A percentile compares a stretch with the other conserved stretches of the same genome.
phyloP scores from a whole-genome alignment of 164 flowering plant genomes.

The Vitis rotundifolia region DNA sequence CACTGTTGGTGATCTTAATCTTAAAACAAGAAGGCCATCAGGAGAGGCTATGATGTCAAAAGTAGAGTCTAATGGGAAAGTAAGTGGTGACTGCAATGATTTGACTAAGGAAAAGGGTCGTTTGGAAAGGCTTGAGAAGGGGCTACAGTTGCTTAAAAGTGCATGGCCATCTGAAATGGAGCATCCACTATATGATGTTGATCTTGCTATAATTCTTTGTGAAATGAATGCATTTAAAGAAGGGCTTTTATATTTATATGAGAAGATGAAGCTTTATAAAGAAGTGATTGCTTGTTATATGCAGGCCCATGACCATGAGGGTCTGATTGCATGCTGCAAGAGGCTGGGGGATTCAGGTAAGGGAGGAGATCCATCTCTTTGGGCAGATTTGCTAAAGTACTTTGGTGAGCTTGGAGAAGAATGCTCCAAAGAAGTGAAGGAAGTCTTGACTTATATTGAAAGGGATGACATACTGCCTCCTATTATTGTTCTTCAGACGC shows the following conservation, averaged over 20 bases:
- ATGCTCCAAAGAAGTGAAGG: constrained; percentile 95
- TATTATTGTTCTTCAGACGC: constrained; percentile 82
- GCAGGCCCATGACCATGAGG: constrained; percentile 95
- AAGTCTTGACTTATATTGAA: constrained; percentile 86
- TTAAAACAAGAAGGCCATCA: constrained; percentile 24
- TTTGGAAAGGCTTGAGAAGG: constrained; percentile 64
- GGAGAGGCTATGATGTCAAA: constrained; percentile 26
- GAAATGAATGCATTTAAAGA: constrained; percentile 91
- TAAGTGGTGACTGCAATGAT: constrained; percentile 26
- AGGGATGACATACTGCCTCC: constrained; percentile 98
- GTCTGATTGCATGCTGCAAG: constrained; percentile 95
- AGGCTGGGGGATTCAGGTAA: constrained; percentile 85
- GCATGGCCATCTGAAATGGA: constrained; percentile 91
- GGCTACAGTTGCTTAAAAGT: constrained; percentile 68
- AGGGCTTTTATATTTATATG: constrained; percentile 85
- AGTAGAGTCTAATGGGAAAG: constrained; percentile 49
- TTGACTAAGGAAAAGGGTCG: constrained; percentile 39
- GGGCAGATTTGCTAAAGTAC: constrained; percentile 91
- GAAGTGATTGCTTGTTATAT: constrained; percentile 97
- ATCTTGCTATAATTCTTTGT: constrained; percentile 87
- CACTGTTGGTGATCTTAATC: constrained; percentile 26
- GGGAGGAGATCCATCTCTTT: constrained; percentile 93
- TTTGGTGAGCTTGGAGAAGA: constrained; percentile 99
- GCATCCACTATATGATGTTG: constrained; percentile 87
- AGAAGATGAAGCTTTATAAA: constrained; percentile 91